These are phyloP conservation scores for Rhodotorula sp. DNA, from an alignment of 1,284 basidiomycete species.

Conservation along the genomic window DNA sequence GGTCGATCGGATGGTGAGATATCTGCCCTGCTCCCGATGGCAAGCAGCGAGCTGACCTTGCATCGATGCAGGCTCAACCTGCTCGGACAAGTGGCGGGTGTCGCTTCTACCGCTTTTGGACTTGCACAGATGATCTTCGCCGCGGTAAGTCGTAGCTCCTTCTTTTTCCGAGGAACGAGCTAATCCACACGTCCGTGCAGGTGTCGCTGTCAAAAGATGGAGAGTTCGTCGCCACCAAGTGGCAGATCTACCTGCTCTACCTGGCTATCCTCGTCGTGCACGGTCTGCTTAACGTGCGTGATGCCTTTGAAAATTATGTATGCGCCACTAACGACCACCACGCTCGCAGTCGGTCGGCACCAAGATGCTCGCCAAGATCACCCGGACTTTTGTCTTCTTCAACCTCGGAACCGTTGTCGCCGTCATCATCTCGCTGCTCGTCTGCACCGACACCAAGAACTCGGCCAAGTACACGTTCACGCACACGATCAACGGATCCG, in stretches of 20 bases:
- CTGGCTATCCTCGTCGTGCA: constrained; percentile 64
- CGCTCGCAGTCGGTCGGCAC: constrained; percentile 64
- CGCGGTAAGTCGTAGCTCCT: constrained; percentile 6
- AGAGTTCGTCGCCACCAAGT: constrained; percentile 54
- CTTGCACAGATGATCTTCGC: constrained; percentile 85
- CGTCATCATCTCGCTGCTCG: constrained; percentile 80
- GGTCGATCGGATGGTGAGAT: constrained; percentile 54
- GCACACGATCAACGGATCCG: constrained; percentile 67
- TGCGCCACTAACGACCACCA: constrained; percentile 48
- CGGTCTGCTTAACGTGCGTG: constrained; percentile 55
- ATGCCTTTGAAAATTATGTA: not conserved
- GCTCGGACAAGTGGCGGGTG: constrained; percentile 77
- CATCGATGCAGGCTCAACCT: constrained; percentile 63
- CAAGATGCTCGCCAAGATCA: constrained; percentile 71
- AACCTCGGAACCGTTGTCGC: constrained; percentile 64
- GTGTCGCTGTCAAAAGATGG: constrained; percentile 55
- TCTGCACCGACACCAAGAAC: constrained; percentile 80
- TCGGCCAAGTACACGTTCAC: constrained; percentile 72
- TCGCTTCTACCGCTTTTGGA: constrained; percentile 85
- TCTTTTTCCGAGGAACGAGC: too few relatives aligned
- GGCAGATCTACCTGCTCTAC: constrained; percentile 73
- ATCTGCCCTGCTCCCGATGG: not conserved
- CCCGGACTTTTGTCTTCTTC: constrained; percentile 79
- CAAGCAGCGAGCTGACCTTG: not conserved
- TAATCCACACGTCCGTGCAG: not conserved